Conservation (phyloP, 208 protist species). For the Crithidia expoeki region DNA sequence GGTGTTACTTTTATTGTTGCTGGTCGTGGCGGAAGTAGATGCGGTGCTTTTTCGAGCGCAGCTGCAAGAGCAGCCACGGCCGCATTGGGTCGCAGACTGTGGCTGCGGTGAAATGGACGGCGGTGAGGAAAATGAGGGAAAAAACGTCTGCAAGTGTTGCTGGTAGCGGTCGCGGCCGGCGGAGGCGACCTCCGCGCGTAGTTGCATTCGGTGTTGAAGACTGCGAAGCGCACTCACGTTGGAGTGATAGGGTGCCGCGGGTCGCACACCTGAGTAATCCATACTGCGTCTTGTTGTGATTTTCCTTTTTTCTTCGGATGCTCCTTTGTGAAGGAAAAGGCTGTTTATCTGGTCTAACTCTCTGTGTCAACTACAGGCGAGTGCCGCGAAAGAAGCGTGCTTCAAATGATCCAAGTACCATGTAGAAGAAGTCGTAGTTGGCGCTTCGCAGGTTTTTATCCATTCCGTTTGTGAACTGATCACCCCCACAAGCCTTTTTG, state of each 20-base stretch:
- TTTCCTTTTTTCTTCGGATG: background rate
- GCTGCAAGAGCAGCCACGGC: background rate
- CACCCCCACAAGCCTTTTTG: too few relatives aligned
- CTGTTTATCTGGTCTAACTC: too few relatives aligned
- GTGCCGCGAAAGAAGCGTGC: too few relatives aligned
- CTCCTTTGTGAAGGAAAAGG: background rate
- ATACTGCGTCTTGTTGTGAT: background rate
- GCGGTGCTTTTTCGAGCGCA: background rate
- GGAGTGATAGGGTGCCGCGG: slow-evolving; percentile 5
- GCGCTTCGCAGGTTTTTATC: too few relatives aligned
- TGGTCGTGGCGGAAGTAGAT: background rate
- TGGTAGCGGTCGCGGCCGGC: background rate
- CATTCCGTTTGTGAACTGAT: too few relatives aligned
- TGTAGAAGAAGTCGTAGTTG: too few relatives aligned
- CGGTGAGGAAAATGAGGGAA: background rate
- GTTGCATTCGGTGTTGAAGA: slow-evolving; percentile 79
- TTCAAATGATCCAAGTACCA: too few relatives aligned
- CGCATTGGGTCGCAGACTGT: background rate
- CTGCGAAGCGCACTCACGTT: slow-evolving; percentile 47
- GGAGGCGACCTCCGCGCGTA: slow-evolving; percentile 37
- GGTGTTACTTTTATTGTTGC: background rate
- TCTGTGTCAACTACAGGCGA: too few relatives aligned
- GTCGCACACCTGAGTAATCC: slow-evolving; percentile 1
- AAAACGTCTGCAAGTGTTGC: background rate
- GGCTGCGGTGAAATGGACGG: background rate